Base-by-base conservation (phyloP, 257 asterid genomes). In the Jacaranda copaia region DNA sequence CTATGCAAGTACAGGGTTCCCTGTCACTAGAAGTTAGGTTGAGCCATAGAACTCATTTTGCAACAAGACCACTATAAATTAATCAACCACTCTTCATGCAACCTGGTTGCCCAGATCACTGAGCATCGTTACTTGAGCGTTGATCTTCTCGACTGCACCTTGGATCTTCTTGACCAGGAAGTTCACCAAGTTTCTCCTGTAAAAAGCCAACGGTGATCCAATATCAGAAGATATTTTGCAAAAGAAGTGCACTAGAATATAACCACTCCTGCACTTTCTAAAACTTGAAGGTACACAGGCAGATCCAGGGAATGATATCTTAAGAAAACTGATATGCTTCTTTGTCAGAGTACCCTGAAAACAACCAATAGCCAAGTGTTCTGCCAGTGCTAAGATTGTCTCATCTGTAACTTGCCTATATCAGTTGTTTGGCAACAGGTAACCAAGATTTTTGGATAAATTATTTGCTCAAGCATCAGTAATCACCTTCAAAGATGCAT, bases 131-230 rank as follows among this genome's bases (percentile, higher is more conserved):
- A 76, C 80, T 78, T 11, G 72, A 53, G 52, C 70, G 84, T 77
- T 77, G 83, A 80, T 90, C 89, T 13, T 87, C 90, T 80, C 88
- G 81, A 81, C 84, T 77, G 68, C 91, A 57, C 79, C 92, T 85
- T 20, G 90, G 96, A 81, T 88, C 93, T 16, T 89, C 96, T 69
- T 82, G 80, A 16, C 82, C 96, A 45, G 92, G 77, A 84, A 70
- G 82, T 79, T 93, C 97, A 20, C 93, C 92, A 5, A 88, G 92
- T 78, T 91, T 85, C 92, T 86, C 97, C 98, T 93, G 92, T 78
- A 80, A 70, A 79, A 78, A 57, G n/a, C 45, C 52, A 68, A 71
- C 40, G 16, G 18, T 5, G 14, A 68, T 51, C 64, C 56, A 11
- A 5, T 11, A 5, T 55, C 43, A 70, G 20, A 70, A 20, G 20